These are phyloP conservation scores for Kodamaea anthophila DNA, from an alignment of 1,139 yeast species.

Conservation along the genomic window DNA sequence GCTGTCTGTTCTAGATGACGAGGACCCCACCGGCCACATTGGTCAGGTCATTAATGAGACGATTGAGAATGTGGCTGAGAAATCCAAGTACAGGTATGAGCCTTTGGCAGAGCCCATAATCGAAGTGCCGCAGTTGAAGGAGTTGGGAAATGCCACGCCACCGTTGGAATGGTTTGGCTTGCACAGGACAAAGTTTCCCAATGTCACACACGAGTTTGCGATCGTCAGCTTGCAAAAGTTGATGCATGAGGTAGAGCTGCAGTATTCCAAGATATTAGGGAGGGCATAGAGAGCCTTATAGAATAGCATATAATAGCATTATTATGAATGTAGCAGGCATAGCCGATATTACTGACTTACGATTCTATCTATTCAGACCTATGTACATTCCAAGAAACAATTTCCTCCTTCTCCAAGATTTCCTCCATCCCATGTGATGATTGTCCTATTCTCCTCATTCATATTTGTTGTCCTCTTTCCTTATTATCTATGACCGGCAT, in stretches of 20 bases:
- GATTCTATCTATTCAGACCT: too few relatives aligned
- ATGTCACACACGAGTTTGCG: slow-evolving; percentile 73
- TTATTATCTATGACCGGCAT: too few relatives aligned
- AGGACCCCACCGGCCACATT: slow-evolving; percentile 29
- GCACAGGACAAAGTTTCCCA: slow-evolving; percentile 79
- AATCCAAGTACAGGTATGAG: slow-evolving; percentile 52
- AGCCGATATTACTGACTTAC: too few relatives aligned
- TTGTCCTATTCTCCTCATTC: too few relatives aligned
- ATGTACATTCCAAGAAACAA: too few relatives aligned
- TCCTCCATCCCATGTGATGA: too few relatives aligned
- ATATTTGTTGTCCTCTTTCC: too few relatives aligned
- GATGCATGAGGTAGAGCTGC: slow-evolving; percentile 54
- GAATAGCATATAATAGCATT: too few relatives aligned
- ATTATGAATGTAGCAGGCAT: too few relatives aligned
- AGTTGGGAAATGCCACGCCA: slow-evolving; percentile 94
- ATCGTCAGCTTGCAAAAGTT: slow-evolving; percentile 69
- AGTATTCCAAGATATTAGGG: slow-evolving; percentile 44
- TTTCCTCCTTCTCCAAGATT: too few relatives aligned
- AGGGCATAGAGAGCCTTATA: too few relatives aligned
- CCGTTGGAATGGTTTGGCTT: slow-evolving; percentile 98
- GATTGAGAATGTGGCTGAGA: slow-evolving; percentile 57
- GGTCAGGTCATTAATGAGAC: slow-evolving; percentile 51
- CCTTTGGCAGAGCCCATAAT: slow-evolving; percentile 74
- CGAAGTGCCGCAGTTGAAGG: slow-evolving; percentile 84
- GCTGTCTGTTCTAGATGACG: slow-evolving; percentile 17